Base-by-base conservation (phyloP, 495 filamentous ascomycete genomes). In the Penicillium paradoxum region DNA sequence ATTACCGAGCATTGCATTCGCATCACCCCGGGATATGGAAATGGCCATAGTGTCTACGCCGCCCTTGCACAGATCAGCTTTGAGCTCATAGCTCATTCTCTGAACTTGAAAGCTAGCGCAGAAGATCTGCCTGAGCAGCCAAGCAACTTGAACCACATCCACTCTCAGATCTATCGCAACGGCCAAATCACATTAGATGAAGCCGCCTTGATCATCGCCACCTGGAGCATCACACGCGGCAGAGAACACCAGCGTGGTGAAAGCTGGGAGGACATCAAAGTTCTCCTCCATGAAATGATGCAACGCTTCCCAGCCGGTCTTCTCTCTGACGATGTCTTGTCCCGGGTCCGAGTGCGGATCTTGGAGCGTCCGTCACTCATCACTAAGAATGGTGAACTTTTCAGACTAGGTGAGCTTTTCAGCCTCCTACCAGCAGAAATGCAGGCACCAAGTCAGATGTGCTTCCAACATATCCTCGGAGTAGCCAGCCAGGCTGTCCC, bases 141-240 rank as follows among this genome's bases (percentile, higher is more conserved):
- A 1, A 37, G 27, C 6, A 76, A 70, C 34, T 52, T 74, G 36
- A 76, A 74, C 36, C 74, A 76, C 38, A 69, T 41, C 0, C 70
- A 71, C 47, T 70, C 68, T 2, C 67, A 74, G 22, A 56, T 70
- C n/a, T 77, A 75, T 57, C 71, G 74, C 18, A 65, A 76, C 18
- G 65, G 72, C 15, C 74, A 71, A 42, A 69, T 73, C 21, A 54
- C 54, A 30, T 48, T 77, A 13, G 73, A 73, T 9, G 60, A 72
- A 49, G 63, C 68, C n/a, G 74, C 74, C 0, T 54, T 74, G 14
- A 56, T 75, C 24, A 64, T 77, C 25, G 70, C 70, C 0, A 57
- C 71, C 15, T 77, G 71, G 71, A 68, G 67, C 4, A 54, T 77
- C 15, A 51, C 57, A 6, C 68, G 71, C 6, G 70, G 71, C 0